Evolutionary conservation across 352 stramenopile genomes (phyloP).

Genomic region (Phytophthora megakarya): DNA sequence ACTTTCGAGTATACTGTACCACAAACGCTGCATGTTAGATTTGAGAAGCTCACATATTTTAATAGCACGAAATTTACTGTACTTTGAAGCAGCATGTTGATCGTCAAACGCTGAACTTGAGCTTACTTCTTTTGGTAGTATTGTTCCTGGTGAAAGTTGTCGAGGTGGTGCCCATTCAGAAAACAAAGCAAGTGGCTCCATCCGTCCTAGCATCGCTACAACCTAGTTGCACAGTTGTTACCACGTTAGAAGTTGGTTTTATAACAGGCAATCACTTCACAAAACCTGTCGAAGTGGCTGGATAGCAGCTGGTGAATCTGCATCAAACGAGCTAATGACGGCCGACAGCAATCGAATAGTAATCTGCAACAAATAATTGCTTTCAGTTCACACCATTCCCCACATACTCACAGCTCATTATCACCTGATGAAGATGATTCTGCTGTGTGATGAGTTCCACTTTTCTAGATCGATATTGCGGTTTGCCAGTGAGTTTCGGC

Average conservation of each 20-base stretch:
- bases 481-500: conserved; percentile 51
- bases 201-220: conserved; percentile 56
- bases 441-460: conserved; percentile 61
- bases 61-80: conserved; percentile 11
- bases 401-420: neutral
- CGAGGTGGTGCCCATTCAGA: conserved; percentile 76
- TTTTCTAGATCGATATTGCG: conserved; percentile 66
- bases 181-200: conserved; percentile 77
- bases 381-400: neutral
- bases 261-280: neutral
- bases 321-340: conserved; percentile 66
- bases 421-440: conserved; percentile 82
- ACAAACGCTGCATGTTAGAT: neutral
- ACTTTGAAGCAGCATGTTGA: conserved; percentile 57
- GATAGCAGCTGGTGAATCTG: conserved; percentile 43
- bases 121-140: conserved; percentile 53
- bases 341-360: conserved; percentile 67
- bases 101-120: conserved; percentile 68
- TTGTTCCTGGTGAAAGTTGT: conserved; percentile 47
- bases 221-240: conserved; percentile 43
- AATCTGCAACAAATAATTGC: conserved; percentile 44
- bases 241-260: neutral
- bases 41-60: neutral
- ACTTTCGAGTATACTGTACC: conserved; percentile 46
- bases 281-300: conserved; percentile 75